A percentile compares a stretch with the other conserved stretches of the same genome.
Evolutionary conservation across 148 eudicot species (phyloP).

Genomic region (Rheum nobile): DNA sequence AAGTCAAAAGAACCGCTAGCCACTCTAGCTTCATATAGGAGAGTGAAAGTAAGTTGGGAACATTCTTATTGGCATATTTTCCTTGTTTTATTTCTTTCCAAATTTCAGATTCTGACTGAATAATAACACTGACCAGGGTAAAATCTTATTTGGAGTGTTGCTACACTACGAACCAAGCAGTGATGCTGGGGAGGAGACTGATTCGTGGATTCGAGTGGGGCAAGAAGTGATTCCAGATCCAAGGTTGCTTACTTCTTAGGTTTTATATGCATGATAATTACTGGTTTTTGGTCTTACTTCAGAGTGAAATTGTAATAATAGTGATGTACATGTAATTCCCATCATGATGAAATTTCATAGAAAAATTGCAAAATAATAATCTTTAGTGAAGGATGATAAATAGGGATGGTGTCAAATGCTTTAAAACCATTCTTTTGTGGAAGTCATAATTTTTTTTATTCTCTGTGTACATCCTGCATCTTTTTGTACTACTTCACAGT

Average conservation of each 20-base stretch:
- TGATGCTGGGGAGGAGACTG: conserved; percentile 14
- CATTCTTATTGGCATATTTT: background rate
- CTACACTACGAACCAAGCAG: conserved; percentile 31
- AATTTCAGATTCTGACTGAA: background rate
- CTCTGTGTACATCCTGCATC: too few species aligned
- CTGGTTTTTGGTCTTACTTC: too few species aligned
- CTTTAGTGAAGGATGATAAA: too few species aligned
- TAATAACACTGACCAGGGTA: conserved; percentile 48
- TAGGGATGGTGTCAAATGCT: too few species aligned
- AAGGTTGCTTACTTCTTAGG: conserved; percentile 12
- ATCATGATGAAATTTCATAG: too few species aligned
- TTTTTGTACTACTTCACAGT: too few species aligned
- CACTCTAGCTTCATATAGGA: conserved; percentile 82
- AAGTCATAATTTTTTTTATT: too few species aligned
- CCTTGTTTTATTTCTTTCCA: background rate
- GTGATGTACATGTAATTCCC: too few species aligned
- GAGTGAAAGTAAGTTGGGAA: conserved; percentile 48
- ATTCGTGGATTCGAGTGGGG: conserved; percentile 55
- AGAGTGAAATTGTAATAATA: too few species aligned
- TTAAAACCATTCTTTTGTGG: too few species aligned
- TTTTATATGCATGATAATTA: background rate
- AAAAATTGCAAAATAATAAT: too few species aligned
- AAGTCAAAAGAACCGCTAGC: conserved; percentile 77
- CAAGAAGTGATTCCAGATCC: conserved; percentile 46
- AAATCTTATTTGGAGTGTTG: conserved; percentile 68